Evolutionary conservation across 495 filamentous ascomycete species (phyloP).

Genomic region (Podospora conica): DNA sequence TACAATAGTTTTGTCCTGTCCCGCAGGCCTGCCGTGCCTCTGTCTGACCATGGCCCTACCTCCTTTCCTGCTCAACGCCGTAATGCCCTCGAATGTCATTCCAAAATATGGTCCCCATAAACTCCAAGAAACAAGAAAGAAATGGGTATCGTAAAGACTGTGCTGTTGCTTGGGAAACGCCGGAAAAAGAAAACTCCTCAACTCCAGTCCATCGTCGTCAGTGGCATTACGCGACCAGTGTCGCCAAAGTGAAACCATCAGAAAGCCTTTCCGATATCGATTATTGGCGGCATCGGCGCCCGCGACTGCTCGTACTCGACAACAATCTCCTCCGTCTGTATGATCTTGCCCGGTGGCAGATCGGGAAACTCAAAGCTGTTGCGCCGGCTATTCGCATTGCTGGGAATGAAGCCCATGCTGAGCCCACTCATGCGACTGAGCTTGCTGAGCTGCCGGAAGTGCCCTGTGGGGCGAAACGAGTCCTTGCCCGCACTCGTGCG

Average conservation of each 20-base stretch:
- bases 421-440: slow-evolving; percentile 19
- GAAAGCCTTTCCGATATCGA: neutral
- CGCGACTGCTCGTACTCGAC: slow-evolving; percentile 18
- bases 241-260: neutral
- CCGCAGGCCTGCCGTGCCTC: neutral
- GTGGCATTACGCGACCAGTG: neutral
- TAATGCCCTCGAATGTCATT: neutral
- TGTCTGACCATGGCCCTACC: too few species aligned
- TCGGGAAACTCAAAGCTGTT: neutral
- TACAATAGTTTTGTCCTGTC: neutral
- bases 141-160: neutral
- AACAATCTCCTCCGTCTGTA: slow-evolving; percentile 22
- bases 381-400: neutral
- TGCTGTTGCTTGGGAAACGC: neutral
- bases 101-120: neutral
- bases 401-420: slow-evolving; percentile 15
- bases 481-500: slow-evolving; percentile 19
- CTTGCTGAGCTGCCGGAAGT: slow-evolving; percentile 15
- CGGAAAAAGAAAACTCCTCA: neutral
- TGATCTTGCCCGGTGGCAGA: slow-evolving; percentile 20
- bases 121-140: neutral
- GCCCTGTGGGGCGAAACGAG: slow-evolving; percentile 5
- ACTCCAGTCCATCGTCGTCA: neutral
- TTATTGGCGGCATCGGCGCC: neutral
- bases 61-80: neutral